Conservation (phyloP, 108 stramenopile genomes). For the Discostella pseudostelligera region DNA sequence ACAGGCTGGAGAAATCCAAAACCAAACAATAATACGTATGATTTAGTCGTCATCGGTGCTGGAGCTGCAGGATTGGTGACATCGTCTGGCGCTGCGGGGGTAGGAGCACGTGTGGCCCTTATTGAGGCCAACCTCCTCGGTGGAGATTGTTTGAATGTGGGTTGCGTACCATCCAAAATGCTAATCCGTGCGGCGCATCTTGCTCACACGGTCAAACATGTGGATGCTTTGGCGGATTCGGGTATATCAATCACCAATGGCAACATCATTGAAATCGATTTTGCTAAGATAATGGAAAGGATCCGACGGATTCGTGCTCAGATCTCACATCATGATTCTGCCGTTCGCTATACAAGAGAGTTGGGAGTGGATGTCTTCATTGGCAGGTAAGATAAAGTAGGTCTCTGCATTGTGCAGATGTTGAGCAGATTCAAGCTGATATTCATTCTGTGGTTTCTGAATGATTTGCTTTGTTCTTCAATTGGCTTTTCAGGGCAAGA, state of each 20-base stretch:
- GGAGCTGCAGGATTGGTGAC: conserved; percentile 80
- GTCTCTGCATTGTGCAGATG: neutral
- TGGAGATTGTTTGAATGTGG: conserved; percentile 90
- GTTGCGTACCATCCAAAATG: conserved; percentile 90
- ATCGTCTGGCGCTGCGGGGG: conserved; percentile 67
- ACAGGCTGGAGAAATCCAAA: conserved; percentile 68
- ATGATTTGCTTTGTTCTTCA: neutral
- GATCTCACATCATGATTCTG: conserved; percentile 82
- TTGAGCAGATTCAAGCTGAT: neutral
- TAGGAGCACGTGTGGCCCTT: conserved; percentile 76
- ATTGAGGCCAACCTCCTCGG: conserved; percentile 86
- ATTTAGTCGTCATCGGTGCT: conserved; percentile 80
- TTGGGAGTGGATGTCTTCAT: conserved; percentile 70
- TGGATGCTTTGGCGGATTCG: conserved; percentile 52
- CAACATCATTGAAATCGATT: conserved; percentile 69
- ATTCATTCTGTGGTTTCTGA: neutral
- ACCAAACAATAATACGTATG: conserved; percentile 56
- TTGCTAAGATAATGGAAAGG: conserved; percentile 82
- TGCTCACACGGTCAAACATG: conserved; percentile 49
- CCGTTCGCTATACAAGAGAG: conserved; percentile 63
- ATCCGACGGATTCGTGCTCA: conserved; percentile 69
- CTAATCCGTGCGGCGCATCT: conserved; percentile 74
- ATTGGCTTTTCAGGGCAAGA: conserved; percentile 31
- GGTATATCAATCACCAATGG: conserved; percentile 59
- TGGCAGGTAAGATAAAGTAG: conserved; percentile 25